Percentiles rank a stretch among this genome's conserved stretches.
Evolutionary conservation across 306 rosid genomes (phyloP).

Genomic region (Quercus mongolica): DNA sequence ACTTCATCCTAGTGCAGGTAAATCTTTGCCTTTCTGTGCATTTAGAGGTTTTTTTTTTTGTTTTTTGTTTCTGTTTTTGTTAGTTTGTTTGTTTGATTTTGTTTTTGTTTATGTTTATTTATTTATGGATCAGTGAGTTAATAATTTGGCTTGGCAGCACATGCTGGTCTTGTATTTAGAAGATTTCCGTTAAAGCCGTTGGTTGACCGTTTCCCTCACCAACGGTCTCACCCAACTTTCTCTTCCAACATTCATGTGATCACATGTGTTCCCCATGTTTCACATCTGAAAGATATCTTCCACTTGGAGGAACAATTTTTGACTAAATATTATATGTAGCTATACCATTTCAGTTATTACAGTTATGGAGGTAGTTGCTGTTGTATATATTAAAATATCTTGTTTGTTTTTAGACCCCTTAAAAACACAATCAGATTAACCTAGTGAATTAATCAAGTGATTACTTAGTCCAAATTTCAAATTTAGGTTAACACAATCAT

Average conservation of each 20-base stretch:
- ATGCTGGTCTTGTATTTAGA: constrained; percentile 29
- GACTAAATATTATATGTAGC: constrained; percentile 29
- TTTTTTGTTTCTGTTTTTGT: neutral
- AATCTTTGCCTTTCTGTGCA: neutral
- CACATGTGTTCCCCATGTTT: constrained; percentile 72
- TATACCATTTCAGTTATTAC: constrained; percentile 63
- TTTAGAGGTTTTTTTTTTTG: neutral
- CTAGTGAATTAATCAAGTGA: too few relatives aligned
- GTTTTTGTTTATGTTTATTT: neutral
- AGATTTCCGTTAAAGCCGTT: constrained; percentile 25
- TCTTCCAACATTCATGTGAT: constrained; percentile 66
- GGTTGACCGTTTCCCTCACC: constrained; percentile 42
- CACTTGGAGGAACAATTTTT: constrained; percentile 19
- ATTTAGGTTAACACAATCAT: too few relatives aligned
- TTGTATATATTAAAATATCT: constrained; percentile 13
- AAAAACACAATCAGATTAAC: too few relatives aligned
- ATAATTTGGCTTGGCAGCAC: constrained; percentile 31
- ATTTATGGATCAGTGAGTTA: constrained; percentile 9
- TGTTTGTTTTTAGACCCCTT: neutral
- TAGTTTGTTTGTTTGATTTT: neutral
- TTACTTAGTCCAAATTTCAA: too few relatives aligned
- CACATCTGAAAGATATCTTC: constrained; percentile 42
- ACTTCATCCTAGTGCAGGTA: too few relatives aligned
- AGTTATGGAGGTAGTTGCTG: constrained; percentile 67
- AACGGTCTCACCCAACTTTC: constrained; percentile 27